Percentiles rank a stretch among this genome's conserved stretches.
phyloP scores from a whole-genome alignment of 306 rosid species.

The Begonia masoniana region DNA sequence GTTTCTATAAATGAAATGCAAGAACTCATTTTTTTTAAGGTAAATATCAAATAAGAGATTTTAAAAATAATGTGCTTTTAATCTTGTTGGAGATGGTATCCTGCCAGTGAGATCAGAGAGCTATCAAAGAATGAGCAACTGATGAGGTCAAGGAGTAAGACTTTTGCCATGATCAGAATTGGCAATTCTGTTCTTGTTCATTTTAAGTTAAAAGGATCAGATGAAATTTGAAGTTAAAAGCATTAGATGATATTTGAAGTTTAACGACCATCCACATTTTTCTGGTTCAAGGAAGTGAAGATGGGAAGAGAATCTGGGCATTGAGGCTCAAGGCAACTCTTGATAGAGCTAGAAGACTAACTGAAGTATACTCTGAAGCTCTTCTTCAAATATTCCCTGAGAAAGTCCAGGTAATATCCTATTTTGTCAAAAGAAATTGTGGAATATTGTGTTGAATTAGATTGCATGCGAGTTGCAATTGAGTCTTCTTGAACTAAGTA shows the following conservation, averaged over 20 bases:
- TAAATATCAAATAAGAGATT: no score
- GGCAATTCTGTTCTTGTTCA: no score
- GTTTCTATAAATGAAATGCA: no score
- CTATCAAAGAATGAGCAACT: no score
- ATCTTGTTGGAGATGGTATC: no score
- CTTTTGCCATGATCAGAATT: no score
- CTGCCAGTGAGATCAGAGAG: no score
- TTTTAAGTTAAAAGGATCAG: no score
- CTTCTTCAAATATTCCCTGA: constrained; percentile 87
- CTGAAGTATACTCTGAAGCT: constrained; percentile 90
- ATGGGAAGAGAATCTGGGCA: constrained; percentile 81
- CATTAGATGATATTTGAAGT: neutral
- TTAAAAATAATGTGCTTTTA: no score
- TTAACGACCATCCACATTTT: constrained; percentile 7
- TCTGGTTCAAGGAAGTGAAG: constrained; percentile 61
- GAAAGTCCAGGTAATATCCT: constrained; percentile 67
- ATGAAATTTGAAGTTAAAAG: no score
- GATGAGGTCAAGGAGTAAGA: no score
- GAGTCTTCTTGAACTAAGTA: neutral
- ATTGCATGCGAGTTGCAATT: neutral
- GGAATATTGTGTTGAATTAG: neutral
- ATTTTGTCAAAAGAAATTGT: constrained; percentile 6
- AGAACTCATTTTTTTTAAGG: no score
- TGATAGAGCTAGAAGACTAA: constrained; percentile 88
- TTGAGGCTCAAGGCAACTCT: constrained; percentile 90